Percentiles rank a stretch among this genome's conserved stretches.
Evolutionary conservation across 2,329 filamentous ascomycete species (phyloP).

Genomic region (Alternaria dauci): DNA sequence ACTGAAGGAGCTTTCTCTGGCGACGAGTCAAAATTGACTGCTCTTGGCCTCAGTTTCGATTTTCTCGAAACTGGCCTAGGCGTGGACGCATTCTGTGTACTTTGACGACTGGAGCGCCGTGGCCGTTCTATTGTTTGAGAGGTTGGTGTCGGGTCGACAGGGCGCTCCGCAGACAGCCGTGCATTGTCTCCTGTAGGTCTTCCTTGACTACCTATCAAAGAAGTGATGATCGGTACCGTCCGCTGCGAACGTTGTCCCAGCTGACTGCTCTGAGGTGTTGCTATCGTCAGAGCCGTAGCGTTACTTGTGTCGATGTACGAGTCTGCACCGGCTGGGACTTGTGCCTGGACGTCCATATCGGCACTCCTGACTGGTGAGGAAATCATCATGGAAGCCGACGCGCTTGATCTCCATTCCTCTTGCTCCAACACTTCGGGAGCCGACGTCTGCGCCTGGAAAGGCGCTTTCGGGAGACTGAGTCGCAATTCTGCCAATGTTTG

Average conservation of each 20-base stretch:
- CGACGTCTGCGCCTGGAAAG: slow-evolving; percentile 11
- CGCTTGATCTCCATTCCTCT: slow-evolving; percentile 29
- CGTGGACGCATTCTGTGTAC: slow-evolving; percentile 16
- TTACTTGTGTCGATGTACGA: not conserved
- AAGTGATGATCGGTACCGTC: slow-evolving; percentile 14
- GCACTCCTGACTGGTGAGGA: slow-evolving; percentile 21
- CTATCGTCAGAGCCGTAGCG: not conserved
- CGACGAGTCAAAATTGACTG: slow-evolving; percentile 38
- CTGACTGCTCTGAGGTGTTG: slow-evolving; percentile 4
- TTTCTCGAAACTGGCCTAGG: slow-evolving; percentile 34
- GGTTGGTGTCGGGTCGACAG: slow-evolving; percentile 6
- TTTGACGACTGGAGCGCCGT: not conserved
- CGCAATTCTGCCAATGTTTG: slow-evolving; percentile 17
- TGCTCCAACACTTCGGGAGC: slow-evolving; percentile 5
- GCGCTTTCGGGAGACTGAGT: slow-evolving; percentile 26
- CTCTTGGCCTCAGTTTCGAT: slow-evolving; percentile 30
- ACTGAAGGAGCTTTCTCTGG: slow-evolving; percentile 17
- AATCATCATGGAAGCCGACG: slow-evolving; percentile 37
- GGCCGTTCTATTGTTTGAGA: not conserved
- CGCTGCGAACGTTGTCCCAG: slow-evolving; percentile 9
- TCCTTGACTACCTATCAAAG: slow-evolving; percentile 5
- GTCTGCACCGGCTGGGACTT: not conserved
- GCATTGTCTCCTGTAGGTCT: slow-evolving; percentile 14
- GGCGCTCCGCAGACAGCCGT: slow-evolving; percentile 27
- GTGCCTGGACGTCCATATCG: not conserved